These are phyloP conservation scores for Puya raimondii DNA, from an alignment of 176 grass and related monocot genomes.

Conservation along the genomic window DNA sequence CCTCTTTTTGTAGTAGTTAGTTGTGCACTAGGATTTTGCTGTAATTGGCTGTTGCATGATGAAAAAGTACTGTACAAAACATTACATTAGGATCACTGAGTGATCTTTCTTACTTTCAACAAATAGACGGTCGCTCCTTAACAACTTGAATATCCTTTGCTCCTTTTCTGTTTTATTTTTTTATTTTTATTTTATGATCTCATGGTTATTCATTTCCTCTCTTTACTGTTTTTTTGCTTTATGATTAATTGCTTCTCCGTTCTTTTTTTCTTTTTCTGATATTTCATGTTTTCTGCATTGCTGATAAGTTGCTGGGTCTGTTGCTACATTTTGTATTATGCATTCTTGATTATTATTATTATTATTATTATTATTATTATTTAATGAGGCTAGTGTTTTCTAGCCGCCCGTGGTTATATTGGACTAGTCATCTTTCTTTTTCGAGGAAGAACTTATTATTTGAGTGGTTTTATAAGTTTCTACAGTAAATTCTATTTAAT, in stretches of 20 bases:
- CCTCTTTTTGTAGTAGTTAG: neutral
- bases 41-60: neutral
- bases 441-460: no score
- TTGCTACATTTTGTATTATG: no score
- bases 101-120: neutral
- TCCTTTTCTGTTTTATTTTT: neutral
- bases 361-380: no score
- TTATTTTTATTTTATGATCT: neutral
- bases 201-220: neutral
- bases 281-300: no score
- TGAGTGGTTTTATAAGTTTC: no score
- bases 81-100: neutral
- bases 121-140: neutral
- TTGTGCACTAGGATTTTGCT: neutral
- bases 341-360: no score
- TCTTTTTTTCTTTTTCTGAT: neutral
- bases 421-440: no score
- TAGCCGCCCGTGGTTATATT: no score
- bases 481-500: no score
- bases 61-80: neutral
- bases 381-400: no score
- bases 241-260: neutral
- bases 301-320: no score
- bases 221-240: neutral
- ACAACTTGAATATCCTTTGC: neutral